phyloP scores from a whole-genome alignment of 176 grass and related monocot species.

The Dactylis glomerata region DNA sequence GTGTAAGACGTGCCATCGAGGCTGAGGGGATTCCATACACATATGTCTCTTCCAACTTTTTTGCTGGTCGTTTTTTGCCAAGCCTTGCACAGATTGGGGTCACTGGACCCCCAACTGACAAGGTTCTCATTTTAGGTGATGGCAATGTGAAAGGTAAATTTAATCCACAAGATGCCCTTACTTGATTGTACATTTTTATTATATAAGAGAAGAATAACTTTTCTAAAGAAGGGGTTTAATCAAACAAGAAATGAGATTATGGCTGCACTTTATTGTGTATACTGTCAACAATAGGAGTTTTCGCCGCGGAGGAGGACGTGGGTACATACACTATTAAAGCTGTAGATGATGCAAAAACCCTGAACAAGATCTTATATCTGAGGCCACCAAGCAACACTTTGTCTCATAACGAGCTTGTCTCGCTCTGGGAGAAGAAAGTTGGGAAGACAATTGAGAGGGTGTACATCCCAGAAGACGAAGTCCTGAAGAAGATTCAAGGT shows the following conservation, averaged over 20 bases:
- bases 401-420: conserved; percentile 58
- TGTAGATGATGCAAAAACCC: conserved; percentile 53
- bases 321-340: conserved; percentile 56
- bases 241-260: neutral
- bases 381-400: conserved; percentile 43
- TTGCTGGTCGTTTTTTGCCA: conserved; percentile 36
- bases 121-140: conserved; percentile 46
- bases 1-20: conserved; percentile 35
- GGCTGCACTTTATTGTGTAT: neutral
- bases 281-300: conserved; percentile 30
- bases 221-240: neutral
- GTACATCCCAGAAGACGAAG: conserved; percentile 42
- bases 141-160: conserved; percentile 49
- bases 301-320: conserved; percentile 42
- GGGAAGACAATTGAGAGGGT: conserved; percentile 43
- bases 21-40: conserved; percentile 41
- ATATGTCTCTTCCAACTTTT: conserved; percentile 43
- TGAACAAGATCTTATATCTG: conserved; percentile 61
- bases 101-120: conserved; percentile 31
- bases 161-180: conserved; percentile 6
- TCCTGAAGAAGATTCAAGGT: conserved; percentile 52
- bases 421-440: conserved; percentile 61
- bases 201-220: neutral
- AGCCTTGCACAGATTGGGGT: conserved; percentile 23
- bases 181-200: neutral